Evolutionary conservation across 208 protist genomes (phyloP), one percentile per base, ranked within the genome.

Genomic region (Vickermania ingenoplastis): DNA sequence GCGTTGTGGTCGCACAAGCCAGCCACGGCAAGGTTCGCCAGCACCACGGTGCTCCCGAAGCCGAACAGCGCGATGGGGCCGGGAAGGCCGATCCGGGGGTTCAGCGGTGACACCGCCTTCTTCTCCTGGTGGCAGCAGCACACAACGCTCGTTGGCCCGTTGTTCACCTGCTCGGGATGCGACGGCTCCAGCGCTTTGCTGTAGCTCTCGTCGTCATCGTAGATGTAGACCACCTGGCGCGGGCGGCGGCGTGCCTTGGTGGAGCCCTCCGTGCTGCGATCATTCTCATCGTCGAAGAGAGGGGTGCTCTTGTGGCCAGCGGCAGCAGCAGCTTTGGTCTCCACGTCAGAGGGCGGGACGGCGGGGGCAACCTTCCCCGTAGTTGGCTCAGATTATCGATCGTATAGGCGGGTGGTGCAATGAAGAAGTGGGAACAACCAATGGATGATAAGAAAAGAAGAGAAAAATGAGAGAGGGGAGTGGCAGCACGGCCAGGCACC

Each of bases 41-140:
- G 51, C 29, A 79, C 28, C 22, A 65, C 73, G 3, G 77, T 83
- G 31, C 71, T 73, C 27, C 77, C 77, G 53, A 79, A 83, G 23
- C 67, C 72, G 29, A 71, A 58, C 22, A 83, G 64, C 11, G 67
- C 71, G 22, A 79, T 58, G 2, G 73, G 58, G 0, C 63, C 64
- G 25, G 74, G 74, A 52, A 59, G 66, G 26, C 58, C 72, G 55
- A 82, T 65, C 28, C 65, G 65, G 14, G 58, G 65, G 59, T 71
- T 71, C 45, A 14, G 28, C 24, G 58, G 41, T 1, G 57, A 65
- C 27, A 64, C 49, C 22, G 22, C 36, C 48, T 54, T 50, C 53
- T 61, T 65, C 22, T 55, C 56, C n/a, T 61, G 21, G 31, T 61
- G 25, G 31, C 56, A 62, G 41, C 60, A 51, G 21, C 41, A 53